Percentiles rank a stretch among this genome's conserved stretches.
Conservation (phyloP, 768 basidiomycete species). For the Lenzites betulinus region DNA sequence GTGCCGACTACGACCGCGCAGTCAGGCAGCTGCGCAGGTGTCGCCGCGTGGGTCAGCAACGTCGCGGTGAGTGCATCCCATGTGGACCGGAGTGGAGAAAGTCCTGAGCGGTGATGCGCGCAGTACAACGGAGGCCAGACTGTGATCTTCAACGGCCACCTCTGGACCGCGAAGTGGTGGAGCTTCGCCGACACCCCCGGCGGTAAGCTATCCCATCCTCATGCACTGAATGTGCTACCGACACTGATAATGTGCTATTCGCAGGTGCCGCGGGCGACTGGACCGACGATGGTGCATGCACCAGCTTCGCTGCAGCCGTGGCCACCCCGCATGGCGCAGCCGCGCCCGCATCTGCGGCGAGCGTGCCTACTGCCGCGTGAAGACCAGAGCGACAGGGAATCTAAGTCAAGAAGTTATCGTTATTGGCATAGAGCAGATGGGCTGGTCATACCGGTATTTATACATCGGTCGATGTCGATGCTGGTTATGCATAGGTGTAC, state of each 20-base stretch:
- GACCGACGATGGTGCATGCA: conserved; percentile 30
- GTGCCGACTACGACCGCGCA: conserved; percentile 12
- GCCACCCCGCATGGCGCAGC: conserved; percentile 7
- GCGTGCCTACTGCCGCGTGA: conserved; percentile 3
- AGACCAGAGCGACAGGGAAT: background rate
- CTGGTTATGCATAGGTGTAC: background rate
- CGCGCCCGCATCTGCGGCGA: background rate
- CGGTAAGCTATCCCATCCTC: conserved; percentile 12
- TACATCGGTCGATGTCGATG: background rate
- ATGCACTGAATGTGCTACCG: background rate
- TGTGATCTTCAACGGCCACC: conserved; percentile 30
- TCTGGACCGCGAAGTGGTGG: conserved; percentile 35
- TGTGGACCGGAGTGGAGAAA: background rate
- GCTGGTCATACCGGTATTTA: background rate
- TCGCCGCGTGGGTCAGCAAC: conserved; percentile 30
- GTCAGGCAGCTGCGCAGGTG: conserved; percentile 29
- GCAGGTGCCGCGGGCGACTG: conserved; percentile 31
- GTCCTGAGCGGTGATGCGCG: background rate
- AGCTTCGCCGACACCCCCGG: conserved; percentile 31
- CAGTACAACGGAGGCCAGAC: conserved; percentile 31
- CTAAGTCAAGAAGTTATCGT: background rate
- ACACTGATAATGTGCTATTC: background rate
- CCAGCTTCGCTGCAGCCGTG: conserved; percentile 11
- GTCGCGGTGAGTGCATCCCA: conserved; percentile 26
- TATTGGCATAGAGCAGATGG: background rate